A percentile compares a stretch with the other conserved stretches of the same genome.
Evolutionary conservation across 2,329 filamentous ascomycete genomes (phyloP).

Genomic region (Lachnellula arida): DNA sequence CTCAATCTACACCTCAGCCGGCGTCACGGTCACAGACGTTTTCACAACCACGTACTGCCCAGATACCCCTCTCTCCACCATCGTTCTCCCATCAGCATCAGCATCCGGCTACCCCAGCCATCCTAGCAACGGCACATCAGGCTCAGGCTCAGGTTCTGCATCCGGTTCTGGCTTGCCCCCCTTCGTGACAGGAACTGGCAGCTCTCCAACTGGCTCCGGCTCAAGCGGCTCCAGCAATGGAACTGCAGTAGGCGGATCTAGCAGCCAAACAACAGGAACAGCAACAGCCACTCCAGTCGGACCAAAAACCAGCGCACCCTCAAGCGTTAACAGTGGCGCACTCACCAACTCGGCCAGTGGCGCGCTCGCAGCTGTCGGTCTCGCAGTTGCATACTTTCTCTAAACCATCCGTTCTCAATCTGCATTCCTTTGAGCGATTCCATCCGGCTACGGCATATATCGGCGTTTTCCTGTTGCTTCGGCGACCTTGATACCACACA

Average conservation of each 20-base stretch:
- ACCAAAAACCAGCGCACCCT: conserved; percentile 2
- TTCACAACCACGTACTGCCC: conserved; percentile 17
- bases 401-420: conserved; percentile 27
- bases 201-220: background rate
- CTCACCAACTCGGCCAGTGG: conserved; percentile 31
- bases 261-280: background rate
- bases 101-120: background rate
- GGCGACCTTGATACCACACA: background rate
- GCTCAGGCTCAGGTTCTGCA: background rate
- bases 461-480: background rate
- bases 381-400: conserved; percentile 39
- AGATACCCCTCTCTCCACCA: conserved; percentile 11
- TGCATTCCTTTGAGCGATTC: background rate
- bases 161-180: background rate
- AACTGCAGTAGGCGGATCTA: background rate
- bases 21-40: conserved; percentile 11
- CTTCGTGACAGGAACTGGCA: background rate
- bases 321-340: conserved; percentile 28
- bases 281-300: conserved; percentile 12
- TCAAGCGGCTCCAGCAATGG: background rate
- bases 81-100: background rate
- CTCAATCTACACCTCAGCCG: conserved; percentile 12
- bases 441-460: background rate
- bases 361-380: conserved; percentile 35
- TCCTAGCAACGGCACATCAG: conserved; percentile 2